These are phyloP conservation scores for Sordaria brevicollis DNA, from an alignment of 495 filamentous ascomycete species.

Conservation along the genomic window DNA sequence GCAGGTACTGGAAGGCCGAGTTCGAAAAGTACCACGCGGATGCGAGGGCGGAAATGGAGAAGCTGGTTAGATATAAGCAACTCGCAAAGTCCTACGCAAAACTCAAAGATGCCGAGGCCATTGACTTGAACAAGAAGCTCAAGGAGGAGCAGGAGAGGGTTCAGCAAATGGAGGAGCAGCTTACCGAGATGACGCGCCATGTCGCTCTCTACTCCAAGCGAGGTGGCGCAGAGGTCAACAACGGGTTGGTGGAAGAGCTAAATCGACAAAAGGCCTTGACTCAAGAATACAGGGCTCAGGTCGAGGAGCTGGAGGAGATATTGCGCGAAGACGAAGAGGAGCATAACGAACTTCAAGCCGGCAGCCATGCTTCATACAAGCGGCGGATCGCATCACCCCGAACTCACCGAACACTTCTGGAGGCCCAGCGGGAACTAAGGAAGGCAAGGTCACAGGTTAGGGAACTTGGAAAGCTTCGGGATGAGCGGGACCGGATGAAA, in stretches of 20 bases:
- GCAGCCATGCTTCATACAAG: conserved; percentile 8
- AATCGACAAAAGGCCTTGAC: conserved; percentile 58
- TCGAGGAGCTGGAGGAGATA: conserved; percentile 47
- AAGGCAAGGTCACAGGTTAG: conserved; percentile 38
- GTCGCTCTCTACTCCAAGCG: conserved; percentile 30
- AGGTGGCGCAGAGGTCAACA: conserved; percentile 36
- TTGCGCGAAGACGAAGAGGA: conserved; percentile 25
- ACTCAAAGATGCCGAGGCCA: conserved; percentile 76
- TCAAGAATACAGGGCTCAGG: conserved; percentile 55
- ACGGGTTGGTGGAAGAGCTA: conserved; percentile 43
- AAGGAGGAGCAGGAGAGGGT: conserved; percentile 50
- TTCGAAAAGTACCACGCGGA: conserved; percentile 73
- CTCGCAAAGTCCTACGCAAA: conserved; percentile 81
- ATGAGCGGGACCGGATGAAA: conserved; percentile 37
- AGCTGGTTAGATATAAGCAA: conserved; percentile 67
- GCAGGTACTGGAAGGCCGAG: conserved; percentile 88
- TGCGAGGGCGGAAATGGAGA: conserved; percentile 70
- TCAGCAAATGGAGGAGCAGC: conserved; percentile 40
- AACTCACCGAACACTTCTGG: conserved; percentile 36
- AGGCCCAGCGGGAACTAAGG: conserved; percentile 36
- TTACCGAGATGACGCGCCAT: conserved; percentile 50
- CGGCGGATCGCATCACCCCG: conserved; percentile 28
- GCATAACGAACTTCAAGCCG: conserved; percentile 21
- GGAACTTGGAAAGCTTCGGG: conserved; percentile 36
- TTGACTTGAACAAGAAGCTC: conserved; percentile 60